These are phyloP conservation scores for Venturia aucupariae DNA, from an alignment of 2,329 filamentous ascomycete genomes.

Conservation along the genomic window DNA sequence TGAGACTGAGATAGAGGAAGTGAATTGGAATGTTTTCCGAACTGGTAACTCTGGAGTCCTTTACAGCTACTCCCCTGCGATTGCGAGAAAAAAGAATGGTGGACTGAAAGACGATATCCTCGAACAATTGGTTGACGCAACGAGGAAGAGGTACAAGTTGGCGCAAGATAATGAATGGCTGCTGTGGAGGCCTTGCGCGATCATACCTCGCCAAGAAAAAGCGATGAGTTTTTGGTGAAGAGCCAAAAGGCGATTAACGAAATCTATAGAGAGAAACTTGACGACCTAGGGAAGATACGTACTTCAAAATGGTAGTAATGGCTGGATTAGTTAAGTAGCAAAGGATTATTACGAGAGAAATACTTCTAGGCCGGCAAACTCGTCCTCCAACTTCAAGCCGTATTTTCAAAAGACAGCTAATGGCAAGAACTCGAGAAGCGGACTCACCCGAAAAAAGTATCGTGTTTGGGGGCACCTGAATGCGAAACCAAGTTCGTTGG, in stretches of 20 bases:
- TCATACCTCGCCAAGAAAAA: not conserved
- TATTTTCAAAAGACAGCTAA: too few relatives aligned
- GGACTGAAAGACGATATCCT: not conserved
- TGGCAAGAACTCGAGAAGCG: too few relatives aligned
- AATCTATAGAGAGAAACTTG: not conserved
- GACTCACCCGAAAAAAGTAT: too few relatives aligned
- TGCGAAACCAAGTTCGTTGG: too few relatives aligned
- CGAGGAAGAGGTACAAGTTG: not conserved
- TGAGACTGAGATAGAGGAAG: not conserved
- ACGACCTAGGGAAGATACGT: not conserved
- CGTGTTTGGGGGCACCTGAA: too few relatives aligned
- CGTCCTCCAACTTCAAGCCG: not conserved
- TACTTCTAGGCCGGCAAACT: not conserved
- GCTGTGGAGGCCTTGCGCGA: not conserved
- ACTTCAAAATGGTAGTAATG: not conserved
- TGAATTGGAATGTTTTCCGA: not conserved
- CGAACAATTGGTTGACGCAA: not conserved
- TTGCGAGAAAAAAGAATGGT: not conserved
- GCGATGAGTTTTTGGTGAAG: not conserved
- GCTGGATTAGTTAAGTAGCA: not conserved
- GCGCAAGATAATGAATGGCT: not conserved
- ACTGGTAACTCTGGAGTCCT: not conserved
- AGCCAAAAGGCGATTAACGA: not conserved
- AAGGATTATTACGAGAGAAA: not conserved
- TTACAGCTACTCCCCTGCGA: not conserved